These are phyloP conservation scores for Solanum sparsipilum DNA, from an alignment of 257 asterid species.

Conservation along the genomic window DNA sequence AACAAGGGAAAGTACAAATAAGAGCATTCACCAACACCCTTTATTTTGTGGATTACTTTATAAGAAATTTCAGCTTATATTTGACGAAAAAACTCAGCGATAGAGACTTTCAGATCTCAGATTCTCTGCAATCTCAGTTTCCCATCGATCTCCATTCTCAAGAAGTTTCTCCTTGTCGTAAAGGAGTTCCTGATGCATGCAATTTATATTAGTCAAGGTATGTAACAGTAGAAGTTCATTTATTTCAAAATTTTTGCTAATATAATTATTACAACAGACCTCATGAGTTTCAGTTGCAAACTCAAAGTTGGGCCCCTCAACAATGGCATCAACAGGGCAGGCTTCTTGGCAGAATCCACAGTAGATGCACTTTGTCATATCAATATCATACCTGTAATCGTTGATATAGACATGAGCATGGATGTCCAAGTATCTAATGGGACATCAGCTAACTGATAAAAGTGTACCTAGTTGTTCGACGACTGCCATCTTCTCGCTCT, in stretches of 20 bases:
- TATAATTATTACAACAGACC: conserved; percentile 25
- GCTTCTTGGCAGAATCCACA: conserved; percentile 99
- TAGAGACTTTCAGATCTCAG: conserved; percentile 89
- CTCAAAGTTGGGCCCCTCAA: conserved; percentile 94
- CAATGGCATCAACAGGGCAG: conserved; percentile 97
- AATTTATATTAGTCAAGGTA: background rate
- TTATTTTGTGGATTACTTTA: background rate
- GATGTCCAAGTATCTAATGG: background rate
- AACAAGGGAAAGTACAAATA: background rate
- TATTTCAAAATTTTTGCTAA: background rate
- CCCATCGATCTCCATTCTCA: conserved; percentile 96
- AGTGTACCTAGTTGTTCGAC: conserved; percentile 77
- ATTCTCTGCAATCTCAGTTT: conserved; percentile 91
- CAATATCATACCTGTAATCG: conserved; percentile 71
- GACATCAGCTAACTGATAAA: background rate
- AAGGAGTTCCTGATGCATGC: conserved; percentile 54
- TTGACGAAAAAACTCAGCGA: conserved; percentile 30
- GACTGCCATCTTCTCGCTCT: conserved; percentile 96
- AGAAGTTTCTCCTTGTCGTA: conserved; percentile 95
- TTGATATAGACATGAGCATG: background rate
- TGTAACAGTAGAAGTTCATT: background rate
- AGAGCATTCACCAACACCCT: background rate
- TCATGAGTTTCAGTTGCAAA: conserved; percentile 94
- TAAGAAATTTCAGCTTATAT: background rate
- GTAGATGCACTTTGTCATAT: conserved; percentile 97